Evolutionary conservation across 2,329 filamentous ascomycete genomes (phyloP).

Genomic region (Sclerotinia minor): DNA sequence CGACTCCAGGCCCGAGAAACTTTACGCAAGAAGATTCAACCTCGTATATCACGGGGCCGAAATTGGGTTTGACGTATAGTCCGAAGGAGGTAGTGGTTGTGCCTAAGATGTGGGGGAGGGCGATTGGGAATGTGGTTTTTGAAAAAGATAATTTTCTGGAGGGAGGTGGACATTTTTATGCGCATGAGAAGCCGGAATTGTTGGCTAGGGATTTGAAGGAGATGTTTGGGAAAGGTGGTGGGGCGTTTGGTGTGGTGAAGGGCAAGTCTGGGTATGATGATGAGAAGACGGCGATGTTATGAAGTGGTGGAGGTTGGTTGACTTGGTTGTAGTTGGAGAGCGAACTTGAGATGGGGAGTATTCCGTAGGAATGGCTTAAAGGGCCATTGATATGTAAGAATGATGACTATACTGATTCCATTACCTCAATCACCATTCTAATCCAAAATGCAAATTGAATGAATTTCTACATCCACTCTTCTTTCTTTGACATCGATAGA

Average conservation of each 20-base stretch:
- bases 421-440: no score
- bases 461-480: no score
- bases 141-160: conserved; percentile 44
- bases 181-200: conserved; percentile 56
- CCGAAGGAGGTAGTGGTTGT: conserved; percentile 57
- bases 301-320: background rate
- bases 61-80: conserved; percentile 53
- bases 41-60: conserved; percentile 34
- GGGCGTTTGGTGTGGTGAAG: conserved; percentile 44
- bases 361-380: background rate
- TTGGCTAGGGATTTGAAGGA: conserved; percentile 54
- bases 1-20: conserved; percentile 31
- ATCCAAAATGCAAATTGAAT: no score
- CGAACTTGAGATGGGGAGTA: background rate
- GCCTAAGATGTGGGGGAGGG: conserved; percentile 57
- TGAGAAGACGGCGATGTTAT: conserved; percentile 29
- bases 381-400: no score
- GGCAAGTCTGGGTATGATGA: conserved; percentile 38
- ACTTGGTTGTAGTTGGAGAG: no score
- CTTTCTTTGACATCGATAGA: no score
- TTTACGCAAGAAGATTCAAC: conserved; percentile 38
- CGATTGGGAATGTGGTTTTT: conserved; percentile 61
- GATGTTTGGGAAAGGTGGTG: conserved; percentile 58
- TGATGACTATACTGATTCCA: no score
- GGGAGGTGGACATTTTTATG: conserved; percentile 57